Base-by-base conservation (phyloP, 306 rosid genomes). In the Pachyrhizus erosus region DNA sequence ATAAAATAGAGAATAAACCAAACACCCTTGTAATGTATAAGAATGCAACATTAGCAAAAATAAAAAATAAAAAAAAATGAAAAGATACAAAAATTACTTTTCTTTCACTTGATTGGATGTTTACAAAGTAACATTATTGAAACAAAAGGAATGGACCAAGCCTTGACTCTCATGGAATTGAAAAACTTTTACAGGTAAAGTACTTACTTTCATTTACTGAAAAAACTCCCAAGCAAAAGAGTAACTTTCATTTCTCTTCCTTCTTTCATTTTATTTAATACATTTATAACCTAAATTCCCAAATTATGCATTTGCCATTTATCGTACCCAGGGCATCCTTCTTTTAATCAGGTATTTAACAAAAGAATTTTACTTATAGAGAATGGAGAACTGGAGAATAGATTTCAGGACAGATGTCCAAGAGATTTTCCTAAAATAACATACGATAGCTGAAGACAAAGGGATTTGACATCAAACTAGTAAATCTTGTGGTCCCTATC, bases 21-120 rank as follows among this genome's bases (percentile, higher is more conserved):
- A 66, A 21, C 9, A 37, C 49, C 49, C 72, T 66, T 10, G 24
- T 34, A 66, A 20, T n/a, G 48, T 42, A 43, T 43, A 24, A 70
- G 2, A 61, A 76, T 39, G 37, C 54, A 40, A 76, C 2, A 51
- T 52, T 1, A 9, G 13, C 40, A 7, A 62, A 40, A 24, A 21
- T 20, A 24, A 42, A 60, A 23, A 34, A 66, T 21, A 65, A 60
- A 23, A 34, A 66, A 21, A 65, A 65, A 29, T 29, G 7, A 14
- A 18, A 65, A 65, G 13, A 62, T 15, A 5, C 40, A 62, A 14
- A 26, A 21, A 17, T 17, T 21, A 17, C 29, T 42, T 40, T 76
- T 58, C 12, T 60, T 75, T 58, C 55, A 64, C 57, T 58, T 76
- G 69, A 55, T 75, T 75, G 24, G 54, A 75, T 54, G 52, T 39